A percentile compares a stretch with the other conserved stretches of the same genome.
Conservation (phyloP, 306 rosid species). For the Hylodesmum podocarpum region DNA sequence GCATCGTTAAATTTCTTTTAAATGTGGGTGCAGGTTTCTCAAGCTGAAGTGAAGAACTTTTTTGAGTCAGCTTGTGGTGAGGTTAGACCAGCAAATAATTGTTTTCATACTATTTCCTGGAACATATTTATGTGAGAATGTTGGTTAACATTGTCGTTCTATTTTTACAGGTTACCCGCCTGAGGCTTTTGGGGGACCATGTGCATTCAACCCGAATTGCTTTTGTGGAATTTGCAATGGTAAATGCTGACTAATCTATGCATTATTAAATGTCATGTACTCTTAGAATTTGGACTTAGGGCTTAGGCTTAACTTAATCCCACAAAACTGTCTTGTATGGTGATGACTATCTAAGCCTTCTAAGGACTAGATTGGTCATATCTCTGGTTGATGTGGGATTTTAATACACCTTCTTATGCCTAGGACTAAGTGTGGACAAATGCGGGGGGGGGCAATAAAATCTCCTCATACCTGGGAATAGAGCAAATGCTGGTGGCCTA, state of each 20-base stretch:
- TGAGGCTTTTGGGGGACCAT: conserved; percentile 98
- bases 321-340: no score
- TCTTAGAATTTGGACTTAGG: no score
- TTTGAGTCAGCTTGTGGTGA: conserved; percentile 94
- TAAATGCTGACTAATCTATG: conserved; percentile 12
- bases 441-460: no score
- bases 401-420: no score
- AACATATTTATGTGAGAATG: conserved; percentile 14
- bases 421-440: no score
- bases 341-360: no score
- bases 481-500: no score
- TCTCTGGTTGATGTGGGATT: no score
- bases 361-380: no score
- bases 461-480: no score
- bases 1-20: not conserved
- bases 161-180: conserved; percentile 70
- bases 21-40: conserved; percentile 66
- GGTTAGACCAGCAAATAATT: conserved; percentile 49
- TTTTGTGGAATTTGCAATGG: conserved; percentile 90
- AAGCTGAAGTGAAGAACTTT: conserved; percentile 87
- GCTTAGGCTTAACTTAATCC: no score
- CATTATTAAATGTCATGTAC: not conserved
- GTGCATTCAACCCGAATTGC: conserved; percentile 98
- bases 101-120: conserved; percentile 11
- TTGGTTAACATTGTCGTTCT: conserved; percentile 10